Percentiles rank a stretch among this genome's conserved stretches.
These are phyloP conservation scores for Zygosaccharomyces sapae DNA, from an alignment of 1,139 yeast genomes.

Conservation along the genomic window DNA sequence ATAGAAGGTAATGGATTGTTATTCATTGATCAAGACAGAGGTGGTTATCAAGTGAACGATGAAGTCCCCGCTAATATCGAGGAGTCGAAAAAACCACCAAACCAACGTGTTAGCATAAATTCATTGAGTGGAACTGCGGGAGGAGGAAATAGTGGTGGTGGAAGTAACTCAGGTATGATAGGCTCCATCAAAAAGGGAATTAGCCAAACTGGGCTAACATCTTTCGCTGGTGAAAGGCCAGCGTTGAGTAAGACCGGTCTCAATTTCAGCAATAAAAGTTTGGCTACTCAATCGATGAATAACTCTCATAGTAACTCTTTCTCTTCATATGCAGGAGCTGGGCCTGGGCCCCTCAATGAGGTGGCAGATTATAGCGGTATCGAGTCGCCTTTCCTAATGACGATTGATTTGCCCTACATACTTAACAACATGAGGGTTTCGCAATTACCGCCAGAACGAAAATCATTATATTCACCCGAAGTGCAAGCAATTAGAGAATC, in stretches of 20 bases:
- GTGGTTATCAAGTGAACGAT: conserved; percentile 20
- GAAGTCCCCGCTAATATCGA: conserved; percentile 6
- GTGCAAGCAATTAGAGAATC: conserved; percentile 27
- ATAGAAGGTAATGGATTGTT: conserved; percentile 36
- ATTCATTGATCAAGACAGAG: conserved; percentile 30
- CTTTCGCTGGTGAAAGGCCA: conserved; percentile 17
- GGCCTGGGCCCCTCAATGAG: conserved; percentile 14
- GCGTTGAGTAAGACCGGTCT: conserved; percentile 14
- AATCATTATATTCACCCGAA: conserved; percentile 9
- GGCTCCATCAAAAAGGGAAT: conserved; percentile 15
- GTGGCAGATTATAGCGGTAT: conserved; percentile 11
- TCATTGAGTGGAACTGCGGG: conserved; percentile 8
- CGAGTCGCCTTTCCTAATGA: conserved; percentile 27
- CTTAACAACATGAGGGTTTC: conserved; percentile 28
- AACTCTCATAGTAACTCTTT: conserved; percentile 19
- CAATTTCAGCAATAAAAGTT: conserved; percentile 17
- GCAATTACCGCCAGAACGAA: conserved; percentile 15
- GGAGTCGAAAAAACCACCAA: conserved; percentile 7
- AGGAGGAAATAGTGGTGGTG: conserved; percentile 1
- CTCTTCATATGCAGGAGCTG: conserved; percentile 12
- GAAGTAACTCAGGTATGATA: conserved; percentile 8
- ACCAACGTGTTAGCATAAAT: conserved; percentile 9
- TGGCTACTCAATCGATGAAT: conserved; percentile 11
- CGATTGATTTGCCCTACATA: conserved; percentile 33
- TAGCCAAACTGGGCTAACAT: conserved; percentile 14